Percentiles rank a stretch among this genome's conserved stretches.
Evolutionary conservation across 306 rosid genomes (phyloP).

Genomic region (Cyclanthera cordifolia): DNA sequence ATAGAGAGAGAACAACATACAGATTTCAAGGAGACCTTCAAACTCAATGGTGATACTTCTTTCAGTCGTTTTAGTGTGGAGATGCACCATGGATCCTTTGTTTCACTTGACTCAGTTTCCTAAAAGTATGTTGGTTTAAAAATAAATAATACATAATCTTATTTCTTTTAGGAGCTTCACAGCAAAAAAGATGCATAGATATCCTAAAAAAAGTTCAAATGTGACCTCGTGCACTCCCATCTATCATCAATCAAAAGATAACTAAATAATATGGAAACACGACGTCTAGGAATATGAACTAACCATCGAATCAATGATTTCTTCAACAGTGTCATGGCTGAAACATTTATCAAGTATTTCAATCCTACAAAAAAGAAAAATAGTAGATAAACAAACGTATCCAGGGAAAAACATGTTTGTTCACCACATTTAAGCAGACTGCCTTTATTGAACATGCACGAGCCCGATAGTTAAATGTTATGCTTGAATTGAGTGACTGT

Average conservation of each 20-base stretch:
- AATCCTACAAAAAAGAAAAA: conserved; percentile 35
- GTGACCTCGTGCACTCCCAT: neutral
- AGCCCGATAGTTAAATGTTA: too few species aligned
- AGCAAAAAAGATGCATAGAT: neutral
- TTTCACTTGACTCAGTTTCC: conserved; percentile 56
- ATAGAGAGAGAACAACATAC: conserved; percentile 33
- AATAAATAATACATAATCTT: neutral
- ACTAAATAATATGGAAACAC: neutral
- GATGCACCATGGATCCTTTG: conserved; percentile 69
- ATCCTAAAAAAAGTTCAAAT: neutral
- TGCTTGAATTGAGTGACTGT: too few species aligned
- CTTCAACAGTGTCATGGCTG: conserved; percentile 71
- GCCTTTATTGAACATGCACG: neutral
- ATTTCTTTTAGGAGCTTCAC: neutral
- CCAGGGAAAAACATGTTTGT: neutral
- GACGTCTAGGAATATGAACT: neutral
- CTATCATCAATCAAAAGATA: neutral
- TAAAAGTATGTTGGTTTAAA: conserved; percentile 15
- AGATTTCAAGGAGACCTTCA: conserved; percentile 83
- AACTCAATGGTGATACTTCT: conserved; percentile 81
- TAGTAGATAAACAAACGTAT: conserved; percentile 1
- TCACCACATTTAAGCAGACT: neutral
- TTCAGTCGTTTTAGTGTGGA: conserved; percentile 53
- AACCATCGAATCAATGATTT: conserved; percentile 68
- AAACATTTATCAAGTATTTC: conserved; percentile 71